Evolutionary conservation across 2,329 filamentous ascomycete species (phyloP).

Genomic region (Blastomyces silverae): DNA sequence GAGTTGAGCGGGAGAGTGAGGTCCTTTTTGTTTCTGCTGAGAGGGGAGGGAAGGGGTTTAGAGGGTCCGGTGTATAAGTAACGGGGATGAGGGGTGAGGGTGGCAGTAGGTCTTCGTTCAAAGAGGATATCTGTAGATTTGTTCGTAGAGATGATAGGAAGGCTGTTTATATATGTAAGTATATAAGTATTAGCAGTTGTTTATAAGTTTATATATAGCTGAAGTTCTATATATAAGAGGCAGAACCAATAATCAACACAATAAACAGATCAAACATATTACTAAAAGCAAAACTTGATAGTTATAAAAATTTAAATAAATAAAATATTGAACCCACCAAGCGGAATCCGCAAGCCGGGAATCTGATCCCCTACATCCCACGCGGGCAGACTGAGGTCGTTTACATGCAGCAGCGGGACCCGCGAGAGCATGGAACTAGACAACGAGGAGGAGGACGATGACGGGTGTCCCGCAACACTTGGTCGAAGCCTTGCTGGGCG

Average conservation of each 20-base stretch:
- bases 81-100: constrained; percentile 55
- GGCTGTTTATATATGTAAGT: constrained; percentile 50
- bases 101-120: constrained; percentile 28
- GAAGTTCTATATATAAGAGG: no score
- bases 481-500: constrained; percentile 16
- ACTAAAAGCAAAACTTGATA: neutral
- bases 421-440: constrained; percentile 20
- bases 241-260: neutral
- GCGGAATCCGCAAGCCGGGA: constrained; percentile 30
- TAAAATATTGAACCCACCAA: constrained; percentile 24
- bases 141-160: constrained; percentile 77
- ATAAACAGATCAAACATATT: neutral
- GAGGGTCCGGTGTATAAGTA: constrained; percentile 56
- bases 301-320: neutral
- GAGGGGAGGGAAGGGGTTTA: constrained; percentile 45
- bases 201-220: no score
- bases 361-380: constrained; percentile 29
- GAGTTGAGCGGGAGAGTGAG: constrained; percentile 2
- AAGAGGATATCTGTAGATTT: constrained; percentile 62
- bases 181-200: neutral
- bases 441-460: constrained; percentile 13
- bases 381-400: constrained; percentile 14
- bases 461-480: neutral
- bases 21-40: constrained; percentile 24
- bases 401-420: constrained; percentile 14